phyloP scores from a whole-genome alignment of 1,284 basidiomycete species.

The Clitocybe nebularis region DNA sequence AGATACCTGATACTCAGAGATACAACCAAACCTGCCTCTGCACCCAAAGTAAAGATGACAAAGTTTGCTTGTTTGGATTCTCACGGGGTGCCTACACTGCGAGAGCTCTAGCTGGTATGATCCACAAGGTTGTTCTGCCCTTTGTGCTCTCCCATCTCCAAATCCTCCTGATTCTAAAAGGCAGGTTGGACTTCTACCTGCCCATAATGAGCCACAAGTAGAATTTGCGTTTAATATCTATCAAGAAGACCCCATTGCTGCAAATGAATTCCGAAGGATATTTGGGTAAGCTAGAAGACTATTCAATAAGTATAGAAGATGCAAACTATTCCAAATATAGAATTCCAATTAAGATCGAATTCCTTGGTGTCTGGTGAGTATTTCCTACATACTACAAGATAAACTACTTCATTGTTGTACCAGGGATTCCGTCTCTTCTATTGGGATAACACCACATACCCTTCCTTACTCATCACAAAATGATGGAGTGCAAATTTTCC shows the following conservation, averaged over 20 bases:
- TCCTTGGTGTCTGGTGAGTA: slow-evolving; percentile 22
- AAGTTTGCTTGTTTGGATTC: slow-evolving; percentile 17
- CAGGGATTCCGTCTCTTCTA: slow-evolving; percentile 25
- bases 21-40: background rate
- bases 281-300: slow-evolving; percentile 19
- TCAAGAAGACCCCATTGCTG: slow-evolving; percentile 17
- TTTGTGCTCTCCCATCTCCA: background rate
- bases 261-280: slow-evolving; percentile 20
- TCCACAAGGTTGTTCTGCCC: slow-evolving; percentile 13
- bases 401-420: background rate
- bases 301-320: background rate
- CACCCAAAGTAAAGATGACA: slow-evolving; percentile 14
- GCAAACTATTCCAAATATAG: slow-evolving; percentile 5
- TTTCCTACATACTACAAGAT: background rate
- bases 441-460: slow-evolving; percentile 21
- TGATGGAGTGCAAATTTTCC: slow-evolving; percentile 21
- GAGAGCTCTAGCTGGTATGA: slow-evolving; percentile 18
- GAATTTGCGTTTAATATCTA: slow-evolving; percentile 20
- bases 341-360: slow-evolving; percentile 18
- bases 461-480: slow-evolving; percentile 21
- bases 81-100: slow-evolving; percentile 19
- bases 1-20: no score
- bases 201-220: slow-evolving; percentile 15
- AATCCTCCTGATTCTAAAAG: no score
- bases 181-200: slow-evolving; percentile 15